Conservation (phyloP, 78 protist genomes). For the Dictyostelium discoideum region DNA sequence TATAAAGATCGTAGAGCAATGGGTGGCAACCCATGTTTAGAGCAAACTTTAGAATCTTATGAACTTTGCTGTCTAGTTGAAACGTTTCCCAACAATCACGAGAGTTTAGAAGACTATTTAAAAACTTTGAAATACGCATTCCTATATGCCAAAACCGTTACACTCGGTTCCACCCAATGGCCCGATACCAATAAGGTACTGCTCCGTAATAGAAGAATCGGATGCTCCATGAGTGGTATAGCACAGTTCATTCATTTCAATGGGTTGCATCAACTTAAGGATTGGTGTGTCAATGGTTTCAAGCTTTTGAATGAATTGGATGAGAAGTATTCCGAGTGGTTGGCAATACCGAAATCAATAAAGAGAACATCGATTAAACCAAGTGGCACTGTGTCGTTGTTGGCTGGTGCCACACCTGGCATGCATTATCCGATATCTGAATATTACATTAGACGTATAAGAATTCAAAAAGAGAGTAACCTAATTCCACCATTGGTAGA, state of each 20-base stretch:
- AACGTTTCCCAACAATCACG: slow-evolving; percentile 91
- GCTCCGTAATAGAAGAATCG: slow-evolving; percentile 92
- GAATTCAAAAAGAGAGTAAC: slow-evolving; percentile 53
- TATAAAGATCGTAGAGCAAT: slow-evolving; percentile 69
- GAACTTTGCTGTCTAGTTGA: slow-evolving; percentile 94
- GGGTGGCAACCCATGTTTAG: slow-evolving; percentile 96
- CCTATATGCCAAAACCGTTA: slow-evolving; percentile 94
- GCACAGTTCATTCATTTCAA: slow-evolving; percentile 85
- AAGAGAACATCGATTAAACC: slow-evolving; percentile 95
- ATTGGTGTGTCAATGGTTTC: slow-evolving; percentile 90
- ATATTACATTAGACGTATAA: slow-evolving; percentile 90
- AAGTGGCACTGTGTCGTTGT: slow-evolving; percentile 93
- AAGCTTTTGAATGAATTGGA: slow-evolving; percentile 45
- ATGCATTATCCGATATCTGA: slow-evolving; percentile 93
- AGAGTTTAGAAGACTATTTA: slow-evolving; percentile 74
- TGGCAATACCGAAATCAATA: slow-evolving; percentile 90
- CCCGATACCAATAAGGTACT: slow-evolving; percentile 89
- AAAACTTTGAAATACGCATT: slow-evolving; percentile 87
- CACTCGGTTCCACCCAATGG: slow-evolving; percentile 94
- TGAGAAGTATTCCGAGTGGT: slow-evolving; percentile 57
- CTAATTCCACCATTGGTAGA: slow-evolving; percentile 67
- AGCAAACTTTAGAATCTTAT: slow-evolving; percentile 93
- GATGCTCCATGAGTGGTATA: slow-evolving; percentile 93
- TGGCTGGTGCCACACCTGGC: slow-evolving; percentile 96
- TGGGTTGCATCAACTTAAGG: slow-evolving; percentile 68